Evolutionary conservation across 176 grass and related monocot genomes (phyloP).

Genomic region (Bromus sterilis): DNA sequence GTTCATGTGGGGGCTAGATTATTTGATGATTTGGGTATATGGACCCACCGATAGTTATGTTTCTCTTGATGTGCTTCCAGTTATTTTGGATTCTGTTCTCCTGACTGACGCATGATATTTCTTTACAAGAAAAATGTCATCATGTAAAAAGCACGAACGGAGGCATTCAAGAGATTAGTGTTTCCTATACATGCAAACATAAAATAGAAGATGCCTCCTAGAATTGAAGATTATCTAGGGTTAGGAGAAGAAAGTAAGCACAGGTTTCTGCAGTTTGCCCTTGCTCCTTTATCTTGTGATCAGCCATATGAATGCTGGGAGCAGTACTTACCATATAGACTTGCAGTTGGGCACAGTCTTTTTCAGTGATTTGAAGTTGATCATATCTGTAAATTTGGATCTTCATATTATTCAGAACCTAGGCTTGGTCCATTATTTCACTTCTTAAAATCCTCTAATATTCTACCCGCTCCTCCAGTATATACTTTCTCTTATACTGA

Average conservation of each 20-base stretch:
- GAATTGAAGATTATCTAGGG: not conserved
- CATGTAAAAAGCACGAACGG: not conserved
- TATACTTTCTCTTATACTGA: constrained; percentile 3
- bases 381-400: not conserved
- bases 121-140: not conserved
- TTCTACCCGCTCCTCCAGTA: not conserved
- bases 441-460: constrained; percentile 3
- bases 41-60: not conserved
- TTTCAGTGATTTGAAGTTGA: not conserved
- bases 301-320: not conserved
- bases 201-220: not conserved
- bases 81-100: not conserved
- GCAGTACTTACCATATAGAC: not conserved
- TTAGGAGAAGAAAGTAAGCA: not conserved
- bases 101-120: not conserved
- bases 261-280: not conserved
- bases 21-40: not conserved
- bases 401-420: constrained; percentile 11
- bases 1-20: not conserved
- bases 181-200: not conserved
- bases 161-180: not conserved
- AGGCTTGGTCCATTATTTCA: not conserved
- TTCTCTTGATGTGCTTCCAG: not conserved
- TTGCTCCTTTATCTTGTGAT: not conserved
- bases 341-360: not conserved